Percentiles rank a stretch among this genome's conserved stretches.
Conservation (phyloP, 371 early-diverging fungal species). For the Parasitella parasitica region DNA sequence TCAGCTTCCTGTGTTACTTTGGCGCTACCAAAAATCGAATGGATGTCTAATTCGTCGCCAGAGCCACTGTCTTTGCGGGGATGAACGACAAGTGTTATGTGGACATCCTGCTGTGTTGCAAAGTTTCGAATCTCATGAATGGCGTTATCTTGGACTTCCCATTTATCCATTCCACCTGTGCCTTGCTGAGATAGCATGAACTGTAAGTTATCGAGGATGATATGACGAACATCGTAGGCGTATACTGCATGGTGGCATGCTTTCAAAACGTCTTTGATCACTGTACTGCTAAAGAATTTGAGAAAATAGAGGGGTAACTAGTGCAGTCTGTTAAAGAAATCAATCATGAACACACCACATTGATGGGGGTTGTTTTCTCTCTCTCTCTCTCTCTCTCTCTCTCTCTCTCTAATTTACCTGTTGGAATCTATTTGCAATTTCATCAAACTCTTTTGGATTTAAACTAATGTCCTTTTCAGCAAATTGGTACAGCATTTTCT, state of each 20-base stretch:
- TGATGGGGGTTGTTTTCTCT: not conserved
- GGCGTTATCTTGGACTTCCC: slow-evolving; percentile 74
- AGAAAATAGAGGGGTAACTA: slow-evolving; percentile 76
- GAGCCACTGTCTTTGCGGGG: slow-evolving; percentile 61
- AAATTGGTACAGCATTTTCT: slow-evolving; percentile 73
- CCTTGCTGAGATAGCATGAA: slow-evolving; percentile 80
- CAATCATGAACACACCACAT: not conserved
- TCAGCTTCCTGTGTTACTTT: slow-evolving; percentile 85
- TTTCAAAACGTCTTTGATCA: slow-evolving; percentile 61
- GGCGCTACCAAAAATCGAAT: slow-evolving; percentile 76
- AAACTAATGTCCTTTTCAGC: slow-evolving; percentile 57
- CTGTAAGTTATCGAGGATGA: slow-evolving; percentile 78
- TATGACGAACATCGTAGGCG: slow-evolving; percentile 72
- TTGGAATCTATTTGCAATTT: slow-evolving; percentile 63
- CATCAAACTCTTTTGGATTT: slow-evolving; percentile 50
- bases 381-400: not conserved
- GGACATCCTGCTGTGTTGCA: slow-evolving; percentile 74
- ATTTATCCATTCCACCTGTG: slow-evolving; percentile 57
- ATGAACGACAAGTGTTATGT: slow-evolving; percentile 78
- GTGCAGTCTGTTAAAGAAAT: not conserved
- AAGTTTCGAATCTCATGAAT: slow-evolving; percentile 66
- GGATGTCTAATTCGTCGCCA: slow-evolving; percentile 58
- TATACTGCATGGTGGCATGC: slow-evolving; percentile 75
- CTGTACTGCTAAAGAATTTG: slow-evolving; percentile 77
- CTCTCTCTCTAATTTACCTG: slow-evolving; percentile 43